Evolutionary conservation across 2,329 filamentous ascomycete species (phyloP), one percentile per base, ranked within the genome.

Genomic region (Botryotinia narcissicola): DNA sequence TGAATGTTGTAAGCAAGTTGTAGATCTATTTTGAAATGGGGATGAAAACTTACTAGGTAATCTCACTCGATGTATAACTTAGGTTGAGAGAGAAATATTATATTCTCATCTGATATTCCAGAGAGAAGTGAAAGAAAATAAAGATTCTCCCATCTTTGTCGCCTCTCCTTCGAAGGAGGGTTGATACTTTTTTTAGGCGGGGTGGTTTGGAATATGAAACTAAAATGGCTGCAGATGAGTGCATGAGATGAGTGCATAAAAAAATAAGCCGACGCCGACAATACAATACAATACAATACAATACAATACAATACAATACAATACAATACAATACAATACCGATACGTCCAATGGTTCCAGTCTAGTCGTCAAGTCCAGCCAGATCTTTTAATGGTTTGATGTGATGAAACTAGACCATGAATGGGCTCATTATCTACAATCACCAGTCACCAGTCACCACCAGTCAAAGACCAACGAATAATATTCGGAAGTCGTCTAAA

Each of bases 131-230:
- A 32, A 22, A 32, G 37, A 44, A 46, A 14, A 5, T 29, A 22
- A 40, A 40, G 3, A 40, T 61, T 40, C 37, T 37, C 25, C 22
- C 59, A 61, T 37, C n/a, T 40, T n/a, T 61, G 22, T 40, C 25
- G 59, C 35, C 35, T 61, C 35, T 37, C 35, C 35, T 25, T 61
- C 14, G 59, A 61, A 37, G 10, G 59, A 37, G 32, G 59, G 0
- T 61, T 40, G 32, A 61, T 40, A 61, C 59, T 61, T 61, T 61
- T 60, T 61, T 54, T 54, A 61, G 59, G 59, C 59, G 59, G 59
- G 59, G 59, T 61, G 20, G 35, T 61, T 25, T 40, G 6, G 59
- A 4, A 37, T 22, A 61, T n/a, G 59, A 37, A 60, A 14, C 57
- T 60, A 60, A 25, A 37, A 60, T 37, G 54, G 54, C 54, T 59